These are phyloP conservation scores for Jaenimonas drosophilae DNA, from an alignment of 208 protist genomes.

Conservation along the genomic window DNA sequence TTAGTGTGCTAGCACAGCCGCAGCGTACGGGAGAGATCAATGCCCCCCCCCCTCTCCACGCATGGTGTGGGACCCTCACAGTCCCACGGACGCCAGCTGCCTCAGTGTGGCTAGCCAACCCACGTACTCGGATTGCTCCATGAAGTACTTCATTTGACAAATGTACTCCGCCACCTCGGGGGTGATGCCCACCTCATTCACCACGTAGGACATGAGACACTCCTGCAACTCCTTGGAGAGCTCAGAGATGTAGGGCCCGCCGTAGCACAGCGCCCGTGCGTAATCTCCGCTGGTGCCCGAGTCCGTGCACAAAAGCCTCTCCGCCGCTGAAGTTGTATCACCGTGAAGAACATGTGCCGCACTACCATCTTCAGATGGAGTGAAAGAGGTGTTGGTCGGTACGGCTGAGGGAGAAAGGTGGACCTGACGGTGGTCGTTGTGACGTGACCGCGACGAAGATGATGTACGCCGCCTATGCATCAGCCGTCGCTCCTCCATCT, in stretches of 20 bases:
- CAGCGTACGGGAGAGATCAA: no score
- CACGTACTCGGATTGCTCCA: slow-evolving; percentile 85
- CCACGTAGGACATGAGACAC: slow-evolving; percentile 41
- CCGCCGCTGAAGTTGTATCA: slow-evolving; percentile 2
- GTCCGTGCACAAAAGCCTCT: slow-evolving; percentile 18
- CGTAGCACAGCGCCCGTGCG: slow-evolving; percentile 45
- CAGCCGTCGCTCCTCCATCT: slow-evolving; percentile 1
- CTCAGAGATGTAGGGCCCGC: slow-evolving; percentile 63
- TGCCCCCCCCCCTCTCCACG: background rate
- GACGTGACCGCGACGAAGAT: no score
- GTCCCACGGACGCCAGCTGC: slow-evolving; percentile 17
- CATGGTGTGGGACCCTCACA: background rate
- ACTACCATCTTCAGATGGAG: no score
- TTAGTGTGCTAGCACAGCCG: no score
- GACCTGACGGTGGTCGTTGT: no score
- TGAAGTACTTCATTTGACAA: slow-evolving; percentile 72
- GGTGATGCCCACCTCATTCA: slow-evolving; percentile 42
- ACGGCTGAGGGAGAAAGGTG: no score
- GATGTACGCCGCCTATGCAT: no score
- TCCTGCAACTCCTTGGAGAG: slow-evolving; percentile 60
- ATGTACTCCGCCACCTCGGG: slow-evolving; percentile 67
- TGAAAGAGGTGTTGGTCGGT: no score
- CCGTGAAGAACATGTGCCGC: background rate
- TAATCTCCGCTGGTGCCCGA: slow-evolving; percentile 36
- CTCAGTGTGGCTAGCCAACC: slow-evolving; percentile 55